A percentile compares a stretch with the other conserved stretches of the same genome.
These are phyloP conservation scores for Solanum aculeatissimum DNA, from an alignment of 305 asterid species.

Conservation along the genomic window DNA sequence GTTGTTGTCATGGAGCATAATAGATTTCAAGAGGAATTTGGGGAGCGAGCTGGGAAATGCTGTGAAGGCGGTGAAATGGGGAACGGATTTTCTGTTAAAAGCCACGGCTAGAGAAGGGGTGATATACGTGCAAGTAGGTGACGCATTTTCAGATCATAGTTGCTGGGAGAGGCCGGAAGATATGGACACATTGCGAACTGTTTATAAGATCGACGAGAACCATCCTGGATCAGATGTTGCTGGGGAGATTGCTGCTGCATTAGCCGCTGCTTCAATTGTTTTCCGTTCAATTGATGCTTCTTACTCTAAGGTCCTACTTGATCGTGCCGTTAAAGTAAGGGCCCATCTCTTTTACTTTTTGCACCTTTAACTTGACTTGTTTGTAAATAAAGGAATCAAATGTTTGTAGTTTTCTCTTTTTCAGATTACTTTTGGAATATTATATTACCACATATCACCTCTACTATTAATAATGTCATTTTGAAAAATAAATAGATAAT, in stretches of 20 bases:
- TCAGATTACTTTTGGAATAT: background rate
- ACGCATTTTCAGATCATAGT: conserved; percentile 59
- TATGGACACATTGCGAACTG: conserved; percentile 61
- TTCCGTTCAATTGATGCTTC: conserved; percentile 57
- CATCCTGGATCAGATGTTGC: conserved; percentile 80
- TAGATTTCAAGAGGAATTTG: conserved; percentile 53
- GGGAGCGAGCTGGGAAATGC: conserved; percentile 48
- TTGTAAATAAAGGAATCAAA: background rate
- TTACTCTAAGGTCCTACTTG: conserved; percentile 54
- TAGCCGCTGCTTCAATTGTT: conserved; percentile 81
- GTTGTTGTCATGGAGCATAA: conserved; percentile 72
- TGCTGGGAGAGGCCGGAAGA: conserved; percentile 90
- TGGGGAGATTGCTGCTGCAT: conserved; percentile 77
- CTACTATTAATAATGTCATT: too few species aligned
- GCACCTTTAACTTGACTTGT: background rate
- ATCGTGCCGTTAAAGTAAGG: conserved; percentile 66
- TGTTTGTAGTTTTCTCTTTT: background rate
- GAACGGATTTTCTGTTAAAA: conserved; percentile 56
- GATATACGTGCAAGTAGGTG: conserved; percentile 65
- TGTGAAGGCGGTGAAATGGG: conserved; percentile 65
- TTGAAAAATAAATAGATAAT: background rate
- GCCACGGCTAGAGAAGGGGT: conserved; percentile 57
- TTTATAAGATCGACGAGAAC: conserved; percentile 43
- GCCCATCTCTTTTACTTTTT: background rate
- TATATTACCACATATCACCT: background rate